Conservation (phyloP, 1,284 basidiomycete genomes). For the Dichomitus squalens region DNA sequence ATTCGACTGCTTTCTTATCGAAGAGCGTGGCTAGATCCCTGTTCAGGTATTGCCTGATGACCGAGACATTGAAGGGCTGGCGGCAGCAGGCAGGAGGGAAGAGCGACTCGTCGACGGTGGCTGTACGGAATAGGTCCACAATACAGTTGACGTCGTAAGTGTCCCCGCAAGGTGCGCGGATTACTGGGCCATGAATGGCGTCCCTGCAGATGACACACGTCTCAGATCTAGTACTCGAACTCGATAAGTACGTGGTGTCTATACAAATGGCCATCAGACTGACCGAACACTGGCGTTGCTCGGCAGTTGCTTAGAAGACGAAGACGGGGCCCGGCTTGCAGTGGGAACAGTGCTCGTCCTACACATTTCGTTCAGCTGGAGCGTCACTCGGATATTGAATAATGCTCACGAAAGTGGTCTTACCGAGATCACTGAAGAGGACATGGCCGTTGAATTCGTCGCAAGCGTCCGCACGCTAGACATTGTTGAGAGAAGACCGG, state of each 20-base stretch:
- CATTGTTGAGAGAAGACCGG: not conserved
- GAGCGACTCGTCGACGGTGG: conserved; percentile 43
- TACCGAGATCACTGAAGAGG: not conserved
- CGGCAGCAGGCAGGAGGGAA: conserved; percentile 48
- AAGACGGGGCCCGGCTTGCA: not conserved
- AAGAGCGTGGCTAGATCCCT: conserved; percentile 28
- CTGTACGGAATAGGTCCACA: conserved; percentile 38
- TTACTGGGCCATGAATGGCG: conserved; percentile 22
- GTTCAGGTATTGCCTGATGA: conserved; percentile 31
- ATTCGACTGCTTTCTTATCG: conserved; percentile 38
- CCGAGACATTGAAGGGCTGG: conserved; percentile 31
- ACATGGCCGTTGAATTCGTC: not conserved
- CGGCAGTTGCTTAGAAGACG: not conserved
- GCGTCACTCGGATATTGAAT: not conserved
- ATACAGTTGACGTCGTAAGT: conserved; percentile 42
- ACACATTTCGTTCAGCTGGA: not conserved
- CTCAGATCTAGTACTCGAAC: conserved; percentile 3
- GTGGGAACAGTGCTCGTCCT: not conserved
- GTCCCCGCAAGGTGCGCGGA: conserved; percentile 40
- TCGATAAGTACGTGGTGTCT: too few relatives aligned
- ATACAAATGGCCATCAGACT: too few relatives aligned
- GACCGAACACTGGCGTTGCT: too few relatives aligned
- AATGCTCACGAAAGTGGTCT: not conserved
- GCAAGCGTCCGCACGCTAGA: not conserved
- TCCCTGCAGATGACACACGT: conserved; percentile 37